Evolutionary conservation across 2,329 filamentous ascomycete species (phyloP), one percentile per base, ranked within the genome.

Genomic region (Trichoderma lentiforme): DNA sequence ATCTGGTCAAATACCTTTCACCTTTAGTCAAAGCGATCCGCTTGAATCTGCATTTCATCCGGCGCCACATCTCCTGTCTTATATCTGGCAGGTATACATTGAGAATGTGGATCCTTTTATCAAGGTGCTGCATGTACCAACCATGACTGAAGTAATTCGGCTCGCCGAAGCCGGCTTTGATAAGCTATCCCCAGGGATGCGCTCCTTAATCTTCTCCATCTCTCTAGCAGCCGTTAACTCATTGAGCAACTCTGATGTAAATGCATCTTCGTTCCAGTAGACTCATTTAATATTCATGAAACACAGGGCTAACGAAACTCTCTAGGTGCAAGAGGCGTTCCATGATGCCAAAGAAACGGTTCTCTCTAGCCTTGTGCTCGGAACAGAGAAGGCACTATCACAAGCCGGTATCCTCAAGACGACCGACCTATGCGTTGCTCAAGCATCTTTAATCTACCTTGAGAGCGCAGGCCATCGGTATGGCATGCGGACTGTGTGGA

Each of bases 41-140:
- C 2, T 4, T 21, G 43, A 66, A 6, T 56, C 18, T 14, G 11
- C 24, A 26, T 57, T 78, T n/a, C 75, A 75, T 8, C 77, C 77
- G 0, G 71, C 78, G 39, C 76, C 77, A 7, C 76, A 77, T 11
- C 78, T 80, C 11, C 75, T 79, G 71, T 69, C 74, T 14, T 79
- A 78, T 53, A 74, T 80, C 21, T 80, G 78, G 79, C 73, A 77
- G 11, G 70, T 72, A n/a, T 81, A 76, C 34, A 71, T 78, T 4
- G 73, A 79, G 21, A 79, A 74, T 56, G 76, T 80, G 6, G 78
- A 81, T 30, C 77, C 78, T 0, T 79, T 81, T 64, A 75, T 81
- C 69, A 80, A 81, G 30, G 64, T 81, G 0, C 73, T 80, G 1
- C 73, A 79, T 64, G 32, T 73, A 1, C 75, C 76, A 9, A 76